Conservation (phyloP, 106 monocot species). For the Posidonia australis region DNA sequence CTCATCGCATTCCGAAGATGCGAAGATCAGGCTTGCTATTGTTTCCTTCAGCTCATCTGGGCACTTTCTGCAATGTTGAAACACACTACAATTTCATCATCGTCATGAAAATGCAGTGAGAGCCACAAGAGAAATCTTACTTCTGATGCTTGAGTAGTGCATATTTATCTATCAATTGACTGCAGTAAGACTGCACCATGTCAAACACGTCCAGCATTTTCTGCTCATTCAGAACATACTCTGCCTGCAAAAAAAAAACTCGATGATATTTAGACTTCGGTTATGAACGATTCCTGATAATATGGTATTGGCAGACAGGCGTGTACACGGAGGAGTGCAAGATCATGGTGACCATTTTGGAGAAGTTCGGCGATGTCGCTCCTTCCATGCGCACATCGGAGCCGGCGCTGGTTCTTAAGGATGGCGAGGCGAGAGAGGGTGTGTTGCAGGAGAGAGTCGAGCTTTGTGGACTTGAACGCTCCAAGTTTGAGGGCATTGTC, state of each 20-base stretch:
- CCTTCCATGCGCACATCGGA: conserved; percentile 42
- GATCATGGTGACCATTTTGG: conserved; percentile 45
- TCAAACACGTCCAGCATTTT: conserved; percentile 64
- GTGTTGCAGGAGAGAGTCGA: conserved; percentile 4
- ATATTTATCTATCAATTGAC: conserved; percentile 39
- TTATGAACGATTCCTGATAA: no score
- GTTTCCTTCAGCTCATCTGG: conserved; percentile 5
- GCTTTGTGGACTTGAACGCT: conserved; percentile 6
- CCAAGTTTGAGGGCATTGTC: conserved; percentile 3
- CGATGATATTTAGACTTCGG: no score
- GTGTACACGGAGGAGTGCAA: conserved; percentile 55
- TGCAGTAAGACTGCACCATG: conserved; percentile 54
- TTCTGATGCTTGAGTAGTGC: conserved; percentile 43
- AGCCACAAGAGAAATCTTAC: conserved; percentile 8
- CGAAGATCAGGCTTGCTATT: neutral
- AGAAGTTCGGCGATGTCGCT: conserved; percentile 59
- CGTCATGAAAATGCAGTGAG: neutral
- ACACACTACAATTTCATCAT: neutral
- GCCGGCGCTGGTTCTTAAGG: conserved; percentile 49
- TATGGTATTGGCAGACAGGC: no score
- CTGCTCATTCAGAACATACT: conserved; percentile 67
- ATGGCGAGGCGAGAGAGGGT: conserved; percentile 37
- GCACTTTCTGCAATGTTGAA: conserved; percentile 6
- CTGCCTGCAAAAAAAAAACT: conserved; percentile 34
- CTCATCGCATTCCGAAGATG: conserved; percentile 1